Base-by-base conservation (phyloP, 176 grass and related monocot species). In the Cenchrus fungigraminus region DNA sequence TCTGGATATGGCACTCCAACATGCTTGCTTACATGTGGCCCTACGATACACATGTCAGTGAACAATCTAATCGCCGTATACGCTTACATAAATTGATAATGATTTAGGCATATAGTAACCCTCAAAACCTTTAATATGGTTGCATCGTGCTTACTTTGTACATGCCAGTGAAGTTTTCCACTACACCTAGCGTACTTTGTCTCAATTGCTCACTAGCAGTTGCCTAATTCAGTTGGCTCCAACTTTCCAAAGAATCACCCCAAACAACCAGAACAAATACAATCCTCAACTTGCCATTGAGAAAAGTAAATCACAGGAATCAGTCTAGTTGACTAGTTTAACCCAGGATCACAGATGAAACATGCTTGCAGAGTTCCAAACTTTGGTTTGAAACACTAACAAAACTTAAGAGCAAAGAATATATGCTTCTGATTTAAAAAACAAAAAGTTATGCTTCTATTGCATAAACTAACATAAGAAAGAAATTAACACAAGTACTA, bases 331-430 rank as follows among this genome's bases (percentile, higher is more conserved):
- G 37, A 40, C 37, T 19, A 25, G 37, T 46, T 60, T 65, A 53
- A 28, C 44, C 19, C 57, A 74, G 58, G 29, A 80, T 49, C 34
- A 56, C 29, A 86, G 22, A 70, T 51, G 43, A 31, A 57, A 22
- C 43, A 71, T 79, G 44, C 6, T 71, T 61, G 8, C 16, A 47
- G 14, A 46, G 29, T 69, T 78, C 56, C 51, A 85, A 47, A 60
- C 53, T 69, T 78, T 6, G 64, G 15, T 69, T 43, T 15, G 14
- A 34, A 64, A 81, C n/a, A 67, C 47, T 75, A 61, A 29, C 52
- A 31, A 44, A 53, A 66, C 19, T 40, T 12, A 86, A 86, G 37
- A 87, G 47, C n/a, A 58, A 29, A 58, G 49, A 74, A 87, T 81
- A 68, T 65, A 32, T 58, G 44, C 85, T 74, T 81, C 9, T 45